Conservation (phyloP, 2,329 filamentous ascomycete genomes). For the Hypoxylon sp. region DNA sequence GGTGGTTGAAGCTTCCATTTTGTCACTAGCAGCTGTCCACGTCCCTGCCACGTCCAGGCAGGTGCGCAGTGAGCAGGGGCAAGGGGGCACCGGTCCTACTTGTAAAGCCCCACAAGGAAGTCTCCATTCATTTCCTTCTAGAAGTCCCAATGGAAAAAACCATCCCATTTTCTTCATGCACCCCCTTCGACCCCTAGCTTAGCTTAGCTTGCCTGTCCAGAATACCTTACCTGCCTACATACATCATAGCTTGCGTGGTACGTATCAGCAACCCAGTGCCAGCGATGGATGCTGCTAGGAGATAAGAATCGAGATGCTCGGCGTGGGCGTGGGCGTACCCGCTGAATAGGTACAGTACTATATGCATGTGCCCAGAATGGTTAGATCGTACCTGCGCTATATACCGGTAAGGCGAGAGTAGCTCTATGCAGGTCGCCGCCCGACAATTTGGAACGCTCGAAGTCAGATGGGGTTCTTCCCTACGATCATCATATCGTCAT, state of each 20-base stretch:
- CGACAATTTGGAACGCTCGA: constrained; percentile 31
- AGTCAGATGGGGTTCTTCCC: constrained; percentile 26
- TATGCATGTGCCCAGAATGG: constrained; percentile 24
- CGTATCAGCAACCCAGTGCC: background rate
- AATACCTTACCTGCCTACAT: background rate
- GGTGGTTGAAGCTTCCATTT: constrained; percentile 12
- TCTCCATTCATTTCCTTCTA: constrained; percentile 43
- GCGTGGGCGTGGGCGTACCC: constrained; percentile 27
- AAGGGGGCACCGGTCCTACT: background rate
- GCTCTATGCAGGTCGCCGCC: constrained; percentile 40
- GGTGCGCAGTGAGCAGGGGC: background rate
- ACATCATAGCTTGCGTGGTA: background rate
- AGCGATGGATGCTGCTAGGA: background rate
- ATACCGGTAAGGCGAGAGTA: constrained; percentile 35
- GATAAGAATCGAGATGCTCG: constrained; percentile 22
- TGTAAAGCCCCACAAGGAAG: constrained; percentile 12
- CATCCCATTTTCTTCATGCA: constrained; percentile 33
- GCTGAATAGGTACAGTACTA: constrained; percentile 29
- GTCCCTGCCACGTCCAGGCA: background rate
- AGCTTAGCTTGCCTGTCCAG: background rate
- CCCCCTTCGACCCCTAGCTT: constrained; percentile 30
- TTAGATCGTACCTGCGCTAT: constrained; percentile 32
- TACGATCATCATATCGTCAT: constrained; percentile 2
- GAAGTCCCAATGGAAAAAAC: constrained; percentile 45
- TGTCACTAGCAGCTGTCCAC: constrained; percentile 4